Evolutionary conservation across 2,329 filamentous ascomycete species (phyloP).

Genomic region (Periconia digitata): DNA sequence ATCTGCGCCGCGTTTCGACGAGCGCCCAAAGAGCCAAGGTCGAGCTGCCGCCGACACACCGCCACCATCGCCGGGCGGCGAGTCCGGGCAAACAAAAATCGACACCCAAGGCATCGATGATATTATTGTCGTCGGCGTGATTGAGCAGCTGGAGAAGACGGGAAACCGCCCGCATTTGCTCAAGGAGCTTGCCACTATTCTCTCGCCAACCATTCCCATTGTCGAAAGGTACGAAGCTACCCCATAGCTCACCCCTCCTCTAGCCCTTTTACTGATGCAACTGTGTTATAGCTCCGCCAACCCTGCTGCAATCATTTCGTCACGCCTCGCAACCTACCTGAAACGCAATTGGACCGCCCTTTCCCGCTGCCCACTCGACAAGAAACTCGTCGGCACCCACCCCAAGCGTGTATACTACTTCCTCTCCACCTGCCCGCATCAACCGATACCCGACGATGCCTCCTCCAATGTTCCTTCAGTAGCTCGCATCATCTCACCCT

Average conservation of each 20-base stretch:
- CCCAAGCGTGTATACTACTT: conserved; percentile 96
- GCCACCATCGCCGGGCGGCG: conserved; percentile 68
- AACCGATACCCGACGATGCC: conserved; percentile 72
- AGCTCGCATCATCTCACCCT: conserved; percentile 77
- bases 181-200: conserved; percentile 83
- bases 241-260: conserved; percentile 9
- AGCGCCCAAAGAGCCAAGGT: conserved; percentile 51
- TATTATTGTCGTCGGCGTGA: conserved; percentile 89
- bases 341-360: conserved; percentile 80
- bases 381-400: conserved; percentile 89
- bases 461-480: conserved; percentile 53
- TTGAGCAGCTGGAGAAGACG: conserved; percentile 84
- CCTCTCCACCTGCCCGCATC: conserved; percentile 82
- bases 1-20: conserved; percentile 50
- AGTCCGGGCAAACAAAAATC: conserved; percentile 58
- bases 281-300: conserved; percentile 76
- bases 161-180: conserved; percentile 92
- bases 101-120: conserved; percentile 87
- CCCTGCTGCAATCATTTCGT: conserved; percentile 91
- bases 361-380: conserved; percentile 83
- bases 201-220: conserved; percentile 74
- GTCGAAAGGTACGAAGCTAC: conserved; percentile 80
- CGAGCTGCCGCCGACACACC: conserved; percentile 66
- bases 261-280: conserved; percentile 37
- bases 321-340: conserved; percentile 83